Base-by-base conservation (phyloP, 768 basidiomycete genomes). In the Calocera viscosa region DNA sequence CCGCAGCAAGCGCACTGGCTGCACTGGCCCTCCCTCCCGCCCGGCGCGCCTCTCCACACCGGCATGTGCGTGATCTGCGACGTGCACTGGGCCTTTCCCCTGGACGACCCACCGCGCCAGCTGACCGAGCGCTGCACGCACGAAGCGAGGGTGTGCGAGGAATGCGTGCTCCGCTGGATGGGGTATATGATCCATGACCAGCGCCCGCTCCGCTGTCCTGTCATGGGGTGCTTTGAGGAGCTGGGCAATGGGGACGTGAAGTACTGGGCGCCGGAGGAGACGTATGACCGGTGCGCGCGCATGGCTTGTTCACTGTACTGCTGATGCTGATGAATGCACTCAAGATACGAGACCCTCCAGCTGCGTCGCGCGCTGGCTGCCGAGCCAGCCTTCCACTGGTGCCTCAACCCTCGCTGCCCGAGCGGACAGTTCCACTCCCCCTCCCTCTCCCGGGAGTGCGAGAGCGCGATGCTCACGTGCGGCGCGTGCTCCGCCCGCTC, bases 51-150 rank as follows among this genome's bases (percentile, higher is more conserved):
- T 10, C 2, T 10, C 11, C 14, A 5, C 53, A 10, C 53, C 53
- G 53, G 24, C 26, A 11, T 60, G 14, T 60, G 53, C 53, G 53
- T 60, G 14, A 28, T 60, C 53, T 60, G 53, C 53, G 53, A 60
- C 53, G 10, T 26, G 30, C 7, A 5, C 14, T 60, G 10, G 14
- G 2, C 5, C 16, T 60, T 28, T 26, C 30, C 30, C 16, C 10
- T 19, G 26, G 5, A 60, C 26, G 16, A 60, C 53, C 2, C 30
- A 10, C 53, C 53, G 24, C 53, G 53, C 8, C 26, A 32, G 2
- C 14, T 32, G 7, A 60, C 53, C 26, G 11, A 14, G 30, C 24
- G 30, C 11, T 60, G 53, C 30, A 30, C 24, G 26, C 53, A 60
- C 53, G 14, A 11, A 3, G 53, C 2, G 26, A 11, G 53, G 16